A percentile compares a stretch with the other conserved stretches of the same genome.
These are phyloP conservation scores for Immersiella caudata DNA, from an alignment of 495 filamentous ascomycete species.

Conservation along the genomic window DNA sequence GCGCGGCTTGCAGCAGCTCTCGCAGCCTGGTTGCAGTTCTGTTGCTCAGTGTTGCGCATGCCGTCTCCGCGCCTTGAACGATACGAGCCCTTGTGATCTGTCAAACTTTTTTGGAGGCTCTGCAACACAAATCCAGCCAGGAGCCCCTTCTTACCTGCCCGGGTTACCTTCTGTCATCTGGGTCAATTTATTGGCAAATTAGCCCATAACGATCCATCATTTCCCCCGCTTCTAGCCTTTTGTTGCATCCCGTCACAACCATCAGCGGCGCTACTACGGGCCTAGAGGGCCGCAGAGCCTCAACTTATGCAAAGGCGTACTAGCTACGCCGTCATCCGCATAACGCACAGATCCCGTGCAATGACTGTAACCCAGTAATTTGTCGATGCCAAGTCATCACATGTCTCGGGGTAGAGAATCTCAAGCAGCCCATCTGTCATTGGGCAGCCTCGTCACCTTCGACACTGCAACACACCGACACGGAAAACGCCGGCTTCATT, in stretches of 20 bases:
- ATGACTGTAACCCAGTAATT: neutral
- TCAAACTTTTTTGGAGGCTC: neutral
- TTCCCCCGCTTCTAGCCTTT: slow-evolving; percentile 5
- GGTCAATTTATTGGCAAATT: slow-evolving; percentile 6
- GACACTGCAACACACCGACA: neutral
- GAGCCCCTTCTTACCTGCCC: neutral
- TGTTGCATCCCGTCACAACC: neutral
- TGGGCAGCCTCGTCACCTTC: neutral
- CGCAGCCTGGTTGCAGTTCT: too few relatives aligned
- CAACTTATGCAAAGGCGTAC: neutral
- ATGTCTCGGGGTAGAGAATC: too few relatives aligned
- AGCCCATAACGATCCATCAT: neutral
- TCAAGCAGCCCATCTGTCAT: too few relatives aligned
- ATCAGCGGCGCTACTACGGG: neutral
- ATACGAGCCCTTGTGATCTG: too few relatives aligned
- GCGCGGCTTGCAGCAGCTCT: too few relatives aligned
- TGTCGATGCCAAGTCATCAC: neutral
- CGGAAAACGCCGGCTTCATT: neutral
- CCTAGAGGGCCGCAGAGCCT: neutral
- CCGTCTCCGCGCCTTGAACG: too few relatives aligned
- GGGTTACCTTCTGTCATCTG: neutral
- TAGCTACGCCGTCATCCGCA: neutral
- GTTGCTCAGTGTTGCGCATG: too few relatives aligned
- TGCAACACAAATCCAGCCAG: neutral
- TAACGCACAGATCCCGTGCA: neutral